These are phyloP conservation scores for Trichomonascaceae sp. DNA, from an alignment of 1,139 yeast genomes.

Conservation along the genomic window DNA sequence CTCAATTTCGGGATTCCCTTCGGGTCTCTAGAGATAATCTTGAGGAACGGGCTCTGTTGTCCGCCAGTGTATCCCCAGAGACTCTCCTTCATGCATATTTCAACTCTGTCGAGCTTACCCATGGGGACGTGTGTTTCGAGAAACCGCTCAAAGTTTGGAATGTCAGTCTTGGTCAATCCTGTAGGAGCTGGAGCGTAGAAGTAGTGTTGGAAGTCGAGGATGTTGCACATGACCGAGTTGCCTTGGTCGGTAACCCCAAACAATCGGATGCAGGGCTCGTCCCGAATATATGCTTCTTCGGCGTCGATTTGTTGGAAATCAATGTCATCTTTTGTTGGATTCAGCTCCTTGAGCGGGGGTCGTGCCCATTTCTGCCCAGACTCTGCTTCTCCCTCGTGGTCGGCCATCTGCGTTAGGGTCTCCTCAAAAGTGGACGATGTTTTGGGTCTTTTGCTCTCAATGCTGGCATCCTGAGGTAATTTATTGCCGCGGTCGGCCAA, in stretches of 20 bases:
- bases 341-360: slow-evolving; percentile 37
- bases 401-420: slow-evolving; percentile 34
- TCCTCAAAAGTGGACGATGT: slow-evolving; percentile 31
- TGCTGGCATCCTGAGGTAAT: slow-evolving; percentile 1
- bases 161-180: slow-evolving; percentile 48
- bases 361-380: slow-evolving; percentile 51
- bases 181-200: slow-evolving; percentile 86
- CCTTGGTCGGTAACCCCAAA: slow-evolving; percentile 89
- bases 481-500: too few species aligned
- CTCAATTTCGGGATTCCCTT: slow-evolving; percentile 54
- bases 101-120: slow-evolving; percentile 34
- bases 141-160: slow-evolving; percentile 35
- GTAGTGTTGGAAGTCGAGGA: slow-evolving; percentile 80
- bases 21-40: slow-evolving; percentile 55
- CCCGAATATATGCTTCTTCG: slow-evolving; percentile 51
- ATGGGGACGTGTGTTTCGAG: slow-evolving; percentile 11
- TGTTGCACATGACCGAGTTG: slow-evolving; percentile 77
- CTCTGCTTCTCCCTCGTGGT: slow-evolving; percentile 13
- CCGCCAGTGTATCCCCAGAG: slow-evolving; percentile 91
- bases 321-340: slow-evolving; percentile 39
- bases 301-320: slow-evolving; percentile 91
- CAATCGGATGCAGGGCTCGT: slow-evolving; percentile 56
- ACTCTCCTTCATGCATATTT: slow-evolving; percentile 60
- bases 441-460: slow-evolving; percentile 9
- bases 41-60: slow-evolving; percentile 65